Base-by-base conservation (phyloP, 257 asterid genomes). In the Parsonsia alboflavescens region DNA sequence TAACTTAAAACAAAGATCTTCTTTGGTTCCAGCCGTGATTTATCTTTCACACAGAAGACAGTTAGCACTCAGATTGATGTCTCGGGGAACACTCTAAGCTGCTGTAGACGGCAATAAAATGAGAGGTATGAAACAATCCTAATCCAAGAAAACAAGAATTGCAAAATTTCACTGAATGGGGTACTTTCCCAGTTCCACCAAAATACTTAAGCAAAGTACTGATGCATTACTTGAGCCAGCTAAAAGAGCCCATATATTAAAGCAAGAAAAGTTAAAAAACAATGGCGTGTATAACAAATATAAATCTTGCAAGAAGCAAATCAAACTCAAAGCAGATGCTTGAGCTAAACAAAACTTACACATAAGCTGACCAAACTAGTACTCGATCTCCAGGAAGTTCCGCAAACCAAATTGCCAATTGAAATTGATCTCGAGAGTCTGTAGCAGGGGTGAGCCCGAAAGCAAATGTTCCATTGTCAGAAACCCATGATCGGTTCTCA, bases 391-490 rank as follows among this genome's bases (percentile, higher is more conserved):
- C 96, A 4, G 96, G 96, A 41, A 93, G 84, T 46, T 85, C 86
- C 0, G 89, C 88, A 73, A 89, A 93, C 98, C 98, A 93, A 66
- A 93, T 84, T 41, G 87, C 91, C 82, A 93, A 69, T 28, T 63
- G 88, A 79, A 88, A 89, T 57, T 61, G 83, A 24, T 83, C 85
- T 4, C 80, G 77, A 45, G 80, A 73, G 7, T 86, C 75, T 30
- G 75, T 66, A 19, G 78, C 39, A 22, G 90, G 81, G 0, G 80
- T 69, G 69, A 91, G 89, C 21, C 98, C 98, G 44, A 93, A 88
- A 16, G 97, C 97, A 65, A 89, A 93, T 6, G 93, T 89, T 63
- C 91, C 89, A 53, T 93, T 93, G 28, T 85, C 86, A 67, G 97
- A 93, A 77, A 86, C 58, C 98, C 98, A 93, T n/a, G 89, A 87